Evolutionary conservation across 495 filamentous ascomycete species (phyloP).

Genomic region (Parmelia sp.): DNA sequence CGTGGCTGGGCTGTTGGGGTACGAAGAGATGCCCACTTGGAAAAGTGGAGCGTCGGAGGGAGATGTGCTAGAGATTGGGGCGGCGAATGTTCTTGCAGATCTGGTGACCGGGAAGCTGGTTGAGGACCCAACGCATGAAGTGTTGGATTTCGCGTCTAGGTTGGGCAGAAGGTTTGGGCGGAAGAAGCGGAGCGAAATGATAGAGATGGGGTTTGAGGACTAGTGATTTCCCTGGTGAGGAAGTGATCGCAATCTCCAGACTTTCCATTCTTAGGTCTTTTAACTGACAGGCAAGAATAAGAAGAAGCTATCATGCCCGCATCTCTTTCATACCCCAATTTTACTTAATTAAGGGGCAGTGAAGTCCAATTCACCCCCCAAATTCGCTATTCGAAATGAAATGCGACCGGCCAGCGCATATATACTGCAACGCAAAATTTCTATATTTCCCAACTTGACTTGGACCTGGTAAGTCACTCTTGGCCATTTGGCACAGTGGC

Average conservation of each 20-base stretch:
- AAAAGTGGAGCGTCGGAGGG: background rate
- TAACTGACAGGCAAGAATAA: background rate
- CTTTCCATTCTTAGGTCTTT: background rate
- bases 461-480: no score
- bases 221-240: background rate
- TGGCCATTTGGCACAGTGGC: no score
- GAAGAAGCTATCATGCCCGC: no score
- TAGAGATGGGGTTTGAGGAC: background rate
- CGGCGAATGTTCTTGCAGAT: background rate
- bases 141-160: background rate
- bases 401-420: slow-evolving; percentile 49
- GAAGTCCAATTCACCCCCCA: background rate
- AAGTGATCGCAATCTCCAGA: background rate
- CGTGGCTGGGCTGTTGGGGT: background rate
- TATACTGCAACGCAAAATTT: slow-evolving; percentile 46
- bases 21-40: background rate
- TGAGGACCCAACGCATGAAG: slow-evolving; percentile 1
- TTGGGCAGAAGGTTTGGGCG: slow-evolving; percentile 1
- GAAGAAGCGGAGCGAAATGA: background rate
- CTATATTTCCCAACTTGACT: slow-evolving; percentile 44
- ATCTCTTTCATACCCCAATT: no score
- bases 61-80: slow-evolving; percentile 1
- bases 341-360: background rate
- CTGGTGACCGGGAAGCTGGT: background rate
- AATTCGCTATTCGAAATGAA: slow-evolving; percentile 38